Evolutionary conservation across 768 basidiomycete genomes (phyloP).

Genomic region (Hypholoma fasciculare): DNA sequence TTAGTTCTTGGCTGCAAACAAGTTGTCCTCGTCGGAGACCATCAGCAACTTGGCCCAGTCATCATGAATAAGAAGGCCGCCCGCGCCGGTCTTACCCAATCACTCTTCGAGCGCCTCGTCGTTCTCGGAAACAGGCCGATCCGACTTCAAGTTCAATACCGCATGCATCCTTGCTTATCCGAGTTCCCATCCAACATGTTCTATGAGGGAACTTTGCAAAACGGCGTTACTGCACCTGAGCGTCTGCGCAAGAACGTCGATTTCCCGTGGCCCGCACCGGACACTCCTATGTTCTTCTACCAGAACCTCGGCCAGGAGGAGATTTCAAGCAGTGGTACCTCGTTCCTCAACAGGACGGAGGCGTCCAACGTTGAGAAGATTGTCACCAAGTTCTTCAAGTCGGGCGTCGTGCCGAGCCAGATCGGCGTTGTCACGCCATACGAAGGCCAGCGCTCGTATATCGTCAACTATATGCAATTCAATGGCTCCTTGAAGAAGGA

Average conservation of each 20-base stretch:
- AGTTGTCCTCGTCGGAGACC: constrained; percentile 96
- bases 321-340: constrained; percentile 97
- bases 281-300: constrained; percentile 99
- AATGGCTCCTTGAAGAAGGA: constrained; percentile 99
- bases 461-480: constrained; percentile 99
- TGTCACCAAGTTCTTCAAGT: constrained; percentile 99
- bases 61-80: constrained; percentile 99
- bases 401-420: constrained; percentile 91
- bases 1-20: constrained; percentile 98
- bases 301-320: constrained; percentile 99
- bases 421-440: constrained; percentile 99
- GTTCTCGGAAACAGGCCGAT: constrained; percentile 95
- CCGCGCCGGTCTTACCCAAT: constrained; percentile 97
- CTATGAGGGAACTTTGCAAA: constrained; percentile 98
- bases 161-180: constrained; percentile 99
- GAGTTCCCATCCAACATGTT: constrained; percentile 99
- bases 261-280: constrained; percentile 97
- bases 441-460: constrained; percentile 97
- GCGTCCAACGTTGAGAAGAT: constrained; percentile 99
- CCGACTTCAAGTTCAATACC: constrained; percentile 98
- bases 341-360: constrained; percentile 98
- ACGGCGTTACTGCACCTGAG: constrained; percentile 98
- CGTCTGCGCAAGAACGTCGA: constrained; percentile 97
- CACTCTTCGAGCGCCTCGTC: constrained; percentile 96
- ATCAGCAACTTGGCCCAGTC: constrained; percentile 96